These are phyloP conservation scores for Boletellus emodensis DNA, from an alignment of 768 basidiomycete species.

Conservation along the genomic window DNA sequence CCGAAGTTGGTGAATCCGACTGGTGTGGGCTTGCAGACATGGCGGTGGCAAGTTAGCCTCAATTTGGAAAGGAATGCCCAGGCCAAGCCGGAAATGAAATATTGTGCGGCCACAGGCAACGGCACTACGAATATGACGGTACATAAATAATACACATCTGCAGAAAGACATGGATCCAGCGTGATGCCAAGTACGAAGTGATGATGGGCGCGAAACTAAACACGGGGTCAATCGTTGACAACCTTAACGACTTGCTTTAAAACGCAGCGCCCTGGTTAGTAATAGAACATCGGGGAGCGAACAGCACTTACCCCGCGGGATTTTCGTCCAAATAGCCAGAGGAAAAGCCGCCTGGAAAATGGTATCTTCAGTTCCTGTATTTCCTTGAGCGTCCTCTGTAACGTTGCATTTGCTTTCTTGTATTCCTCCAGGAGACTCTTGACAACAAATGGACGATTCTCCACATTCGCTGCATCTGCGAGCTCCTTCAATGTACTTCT, in stretches of 20 bases:
- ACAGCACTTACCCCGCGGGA: conserved; percentile 7
- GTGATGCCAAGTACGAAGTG: too few relatives aligned
- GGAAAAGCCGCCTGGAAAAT: conserved; percentile 3
- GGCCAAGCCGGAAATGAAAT: too few relatives aligned
- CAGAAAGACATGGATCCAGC: too few relatives aligned
- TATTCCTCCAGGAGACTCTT: conserved; percentile 11
- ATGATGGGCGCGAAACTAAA: too few relatives aligned
- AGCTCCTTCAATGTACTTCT: conserved; percentile 13
- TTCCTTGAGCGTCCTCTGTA: conserved; percentile 20
- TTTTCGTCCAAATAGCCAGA: conserved; percentile 7
- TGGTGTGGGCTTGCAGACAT: too few relatives aligned
- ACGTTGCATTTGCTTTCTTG: conserved; percentile 4
- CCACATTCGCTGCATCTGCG: conserved; percentile 14
- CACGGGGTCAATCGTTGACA: not conserved
- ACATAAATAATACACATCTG: too few relatives aligned
- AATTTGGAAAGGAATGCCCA: too few relatives aligned
- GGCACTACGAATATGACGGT: too few relatives aligned
- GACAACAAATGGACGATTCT: conserved; percentile 10
- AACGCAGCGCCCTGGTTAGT: not conserved
- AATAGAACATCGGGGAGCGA: not conserved
- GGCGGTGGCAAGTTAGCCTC: too few relatives aligned
- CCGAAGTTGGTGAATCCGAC: too few relatives aligned
- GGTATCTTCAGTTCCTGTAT: conserved; percentile 20
- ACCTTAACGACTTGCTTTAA: conserved; percentile 6
- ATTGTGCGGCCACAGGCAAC: too few relatives aligned